phyloP scores from a whole-genome alignment of 148 eudicot genomes.

The Suaeda aralocaspica region DNA sequence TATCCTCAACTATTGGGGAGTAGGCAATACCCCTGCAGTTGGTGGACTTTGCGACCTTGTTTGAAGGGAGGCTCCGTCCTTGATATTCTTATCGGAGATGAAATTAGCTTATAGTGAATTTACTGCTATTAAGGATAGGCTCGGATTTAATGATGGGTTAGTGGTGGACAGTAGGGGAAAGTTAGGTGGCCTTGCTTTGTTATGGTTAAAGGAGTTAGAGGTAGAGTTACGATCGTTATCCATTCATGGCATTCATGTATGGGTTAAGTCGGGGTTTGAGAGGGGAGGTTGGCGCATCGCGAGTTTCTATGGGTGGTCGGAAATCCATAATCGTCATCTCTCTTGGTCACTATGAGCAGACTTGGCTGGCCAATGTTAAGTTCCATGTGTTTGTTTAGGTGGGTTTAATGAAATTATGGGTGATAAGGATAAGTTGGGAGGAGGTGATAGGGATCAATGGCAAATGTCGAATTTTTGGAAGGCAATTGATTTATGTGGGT shows the following conservation, averaged over 20 bases:
- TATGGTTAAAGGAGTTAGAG: neutral
- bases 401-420: neutral
- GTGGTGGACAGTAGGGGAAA: neutral
- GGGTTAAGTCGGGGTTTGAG: neutral
- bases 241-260: neutral
- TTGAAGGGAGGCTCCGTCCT: neutral
- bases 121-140: neutral
- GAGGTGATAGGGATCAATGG: neutral
- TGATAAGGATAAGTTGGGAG: neutral
- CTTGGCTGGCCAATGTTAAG: neutral
- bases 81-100: neutral
- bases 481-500: neutral
- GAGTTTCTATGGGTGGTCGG: slow-evolving; percentile 4
- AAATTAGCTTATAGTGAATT: neutral
- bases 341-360: neutral
- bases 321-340: neutral
- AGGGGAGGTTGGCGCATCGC: neutral
- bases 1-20: neutral
- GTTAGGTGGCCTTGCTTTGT: neutral
- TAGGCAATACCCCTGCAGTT: neutral
- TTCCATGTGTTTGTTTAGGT: neutral
- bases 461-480: neutral
- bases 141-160: neutral
- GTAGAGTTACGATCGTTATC: neutral
- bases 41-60: neutral